phyloP scores from a whole-genome alignment of 2,329 filamentous ascomycete species.

The Sporothrix brunneoviolacea region DNA sequence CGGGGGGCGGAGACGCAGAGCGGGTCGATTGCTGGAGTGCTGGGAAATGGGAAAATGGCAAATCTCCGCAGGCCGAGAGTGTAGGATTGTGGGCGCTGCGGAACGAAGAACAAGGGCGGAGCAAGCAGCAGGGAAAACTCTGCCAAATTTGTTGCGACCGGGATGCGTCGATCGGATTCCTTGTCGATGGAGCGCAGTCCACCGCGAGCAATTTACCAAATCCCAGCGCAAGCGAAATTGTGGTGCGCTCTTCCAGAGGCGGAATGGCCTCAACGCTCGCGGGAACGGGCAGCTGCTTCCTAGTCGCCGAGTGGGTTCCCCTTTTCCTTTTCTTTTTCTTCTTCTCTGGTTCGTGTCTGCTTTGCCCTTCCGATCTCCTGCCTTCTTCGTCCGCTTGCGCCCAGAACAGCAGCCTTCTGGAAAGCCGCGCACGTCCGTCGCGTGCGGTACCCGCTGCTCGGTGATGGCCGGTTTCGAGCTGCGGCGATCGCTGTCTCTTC shows the following conservation, averaged over 20 bases:
- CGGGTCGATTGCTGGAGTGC: neutral
- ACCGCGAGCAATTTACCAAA: slow-evolving; percentile 12
- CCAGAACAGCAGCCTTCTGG: neutral
- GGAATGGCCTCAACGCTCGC: neutral
- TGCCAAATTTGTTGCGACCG: slow-evolving; percentile 12
- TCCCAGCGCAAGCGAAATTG: slow-evolving; percentile 11
- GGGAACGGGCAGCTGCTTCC: neutral
- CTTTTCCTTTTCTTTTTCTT: neutral
- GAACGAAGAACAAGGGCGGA: neutral
- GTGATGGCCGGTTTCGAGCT: slow-evolving; percentile 5
- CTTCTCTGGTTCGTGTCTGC: neutral
- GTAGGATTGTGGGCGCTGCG: neutral
- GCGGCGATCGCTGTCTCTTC: neutral
- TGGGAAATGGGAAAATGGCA: neutral
- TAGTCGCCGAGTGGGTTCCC: no score
- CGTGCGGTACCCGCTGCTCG: neutral
- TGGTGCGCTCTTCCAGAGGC: neutral
- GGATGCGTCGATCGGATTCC: slow-evolving; percentile 15
- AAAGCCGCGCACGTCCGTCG: slow-evolving; percentile 1
- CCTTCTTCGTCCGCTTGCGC: no score
- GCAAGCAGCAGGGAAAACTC: neutral
- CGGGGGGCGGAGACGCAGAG: slow-evolving; percentile 3
- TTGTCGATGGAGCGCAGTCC: neutral
- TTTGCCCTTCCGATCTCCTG: neutral
- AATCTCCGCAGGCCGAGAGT: slow-evolving; percentile 5